Base-by-base conservation (phyloP, 352 stramenopile genomes). In the Globisporangium abappressorium region DNA sequence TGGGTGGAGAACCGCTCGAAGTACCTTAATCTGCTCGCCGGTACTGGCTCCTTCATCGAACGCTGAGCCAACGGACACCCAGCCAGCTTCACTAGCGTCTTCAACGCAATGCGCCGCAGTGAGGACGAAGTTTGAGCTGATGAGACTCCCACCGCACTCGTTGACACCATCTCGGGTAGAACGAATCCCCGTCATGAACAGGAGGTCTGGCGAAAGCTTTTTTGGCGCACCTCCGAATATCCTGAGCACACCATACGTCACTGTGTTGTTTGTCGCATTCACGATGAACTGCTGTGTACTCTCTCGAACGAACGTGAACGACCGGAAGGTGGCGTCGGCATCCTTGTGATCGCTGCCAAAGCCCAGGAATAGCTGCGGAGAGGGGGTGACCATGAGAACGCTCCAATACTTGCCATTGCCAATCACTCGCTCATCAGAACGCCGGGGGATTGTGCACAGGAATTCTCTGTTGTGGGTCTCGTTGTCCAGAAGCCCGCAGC, bases 21-120 rank as follows among this genome's bases (percentile, higher is more conserved):
- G n/a, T 5, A 62, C 56, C 38, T 62, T 34, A 34, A 62, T 62
- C n/a, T 62, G 57, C 34, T 62, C 57, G 34, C 56, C 56, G 18
- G 8, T 47, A 2, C 6, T 20, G 5, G 9, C 20, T 8, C 56
- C 56, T 47, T 46, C 56, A 8, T n/a, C 18, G 33, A 28, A 30
- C 9, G 22, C 56, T 3, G 56, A 47, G 9, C 56, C 57, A 15
- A 51, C 20, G 2, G 57, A 62, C n/a, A 62, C 57, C 57, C 57
- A 51, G 11, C 30, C 18, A 7, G 3, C 28, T 5, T 22, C 33
- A 2, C 18, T 30, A 2, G 41, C 30, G 57, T 34, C 34, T 26
- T 62, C 34, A 4, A 62, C 33, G 11, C 57, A 62, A 28, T 53
- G 57, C 18, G 57, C 57, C 0, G 57, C 57, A 20, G 57, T 62